Conservation (phyloP, 345 rosid species). For the Sisymbrium altissimum region DNA sequence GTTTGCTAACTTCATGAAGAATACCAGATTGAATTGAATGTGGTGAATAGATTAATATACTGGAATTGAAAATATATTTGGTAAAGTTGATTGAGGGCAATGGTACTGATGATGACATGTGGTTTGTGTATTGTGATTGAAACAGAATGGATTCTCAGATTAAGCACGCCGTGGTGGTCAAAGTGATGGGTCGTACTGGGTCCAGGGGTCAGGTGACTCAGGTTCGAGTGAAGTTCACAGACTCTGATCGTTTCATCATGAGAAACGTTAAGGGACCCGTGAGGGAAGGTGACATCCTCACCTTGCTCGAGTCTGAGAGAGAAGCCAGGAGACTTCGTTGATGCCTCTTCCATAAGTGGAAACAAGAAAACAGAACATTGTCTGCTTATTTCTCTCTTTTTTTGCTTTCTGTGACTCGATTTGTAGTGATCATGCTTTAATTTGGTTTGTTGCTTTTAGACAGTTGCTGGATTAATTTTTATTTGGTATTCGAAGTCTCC, state of each 20-base stretch:
- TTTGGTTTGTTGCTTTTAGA: slow-evolving; percentile 17
- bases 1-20: neutral
- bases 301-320: slow-evolving; percentile 42
- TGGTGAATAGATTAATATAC: too few species aligned
- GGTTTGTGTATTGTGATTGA: too few species aligned
- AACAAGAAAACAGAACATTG: neutral
- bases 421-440: slow-evolving; percentile 1
- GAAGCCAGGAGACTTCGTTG: slow-evolving; percentile 41
- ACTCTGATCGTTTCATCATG: slow-evolving; percentile 32
- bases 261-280: slow-evolving; percentile 32
- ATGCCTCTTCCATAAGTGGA: neutral
- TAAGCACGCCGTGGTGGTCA: slow-evolving; percentile 80
- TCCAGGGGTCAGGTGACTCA: slow-evolving; percentile 92
- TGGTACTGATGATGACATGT: too few species aligned
- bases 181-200: slow-evolving; percentile 89
- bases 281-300: slow-evolving; percentile 36
- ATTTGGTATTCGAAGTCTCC: neutral
- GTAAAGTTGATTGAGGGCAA: too few species aligned
- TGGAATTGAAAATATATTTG: too few species aligned
- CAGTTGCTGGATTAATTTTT: slow-evolving; percentile 3
- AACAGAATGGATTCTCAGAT: slow-evolving; percentile 74
- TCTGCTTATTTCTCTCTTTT: neutral
- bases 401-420: neutral
- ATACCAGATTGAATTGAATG: too few species aligned
- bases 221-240: slow-evolving; percentile 71